Evolutionary conservation across 2,329 filamentous ascomycete genomes (phyloP).

Genomic region (Fusarium sarcochroum): DNA sequence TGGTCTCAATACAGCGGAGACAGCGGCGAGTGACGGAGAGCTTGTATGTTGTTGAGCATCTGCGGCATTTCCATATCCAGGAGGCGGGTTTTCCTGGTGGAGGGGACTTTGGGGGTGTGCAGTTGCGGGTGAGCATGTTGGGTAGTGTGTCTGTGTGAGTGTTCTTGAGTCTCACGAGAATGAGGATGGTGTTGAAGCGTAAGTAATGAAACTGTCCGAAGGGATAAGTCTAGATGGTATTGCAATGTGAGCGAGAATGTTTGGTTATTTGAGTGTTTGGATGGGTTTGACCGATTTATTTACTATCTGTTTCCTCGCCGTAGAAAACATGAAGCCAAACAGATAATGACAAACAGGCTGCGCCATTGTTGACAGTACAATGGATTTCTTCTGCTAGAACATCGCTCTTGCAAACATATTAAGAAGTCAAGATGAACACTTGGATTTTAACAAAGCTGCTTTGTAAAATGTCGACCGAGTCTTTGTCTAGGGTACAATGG

Average conservation of each 20-base stretch:
- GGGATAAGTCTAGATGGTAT: neutral
- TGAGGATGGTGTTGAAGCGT: neutral
- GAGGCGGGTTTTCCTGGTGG: conserved; percentile 15
- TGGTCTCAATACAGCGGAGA: conserved; percentile 10
- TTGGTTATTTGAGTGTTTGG: neutral
- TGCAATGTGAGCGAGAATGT: neutral
- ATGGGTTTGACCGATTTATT: neutral
- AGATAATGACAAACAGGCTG: neutral
- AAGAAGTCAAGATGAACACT: neutral
- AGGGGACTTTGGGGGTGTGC: conserved; percentile 2
- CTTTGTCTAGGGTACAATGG: conserved; percentile 16
- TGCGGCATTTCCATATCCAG: conserved; percentile 55
- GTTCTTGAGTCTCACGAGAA: neutral
- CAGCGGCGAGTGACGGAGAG: conserved; percentile 35
- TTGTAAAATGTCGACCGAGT: neutral
- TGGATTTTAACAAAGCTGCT: conserved; percentile 1
- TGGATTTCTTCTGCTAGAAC: neutral
- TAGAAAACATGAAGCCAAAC: neutral
- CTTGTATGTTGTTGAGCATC: conserved; percentile 48
- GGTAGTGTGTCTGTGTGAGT: neutral
- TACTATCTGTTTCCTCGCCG: neutral
- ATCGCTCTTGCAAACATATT: neutral
- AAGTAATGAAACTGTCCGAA: too few species aligned
- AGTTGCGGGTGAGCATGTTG: conserved; percentile 1
- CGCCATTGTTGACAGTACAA: conserved; percentile 2